phyloP scores from a whole-genome alignment of 805 yeast species.

The Barnettozyma pratensis region DNA sequence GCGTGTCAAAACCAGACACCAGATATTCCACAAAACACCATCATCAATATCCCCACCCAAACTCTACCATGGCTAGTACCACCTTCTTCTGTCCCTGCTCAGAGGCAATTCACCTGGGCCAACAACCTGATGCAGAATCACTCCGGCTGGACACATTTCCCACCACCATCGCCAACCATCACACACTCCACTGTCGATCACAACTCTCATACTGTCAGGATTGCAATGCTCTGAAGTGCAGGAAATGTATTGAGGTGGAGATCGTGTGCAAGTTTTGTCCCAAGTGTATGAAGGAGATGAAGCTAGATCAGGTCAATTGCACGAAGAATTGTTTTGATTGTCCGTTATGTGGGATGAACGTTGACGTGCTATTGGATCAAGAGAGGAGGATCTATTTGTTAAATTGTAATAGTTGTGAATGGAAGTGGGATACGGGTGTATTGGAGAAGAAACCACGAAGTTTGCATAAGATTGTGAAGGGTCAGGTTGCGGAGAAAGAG shows the following conservation, averaged over 20 bases:
- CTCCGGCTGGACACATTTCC: conserved; percentile 19
- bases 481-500: conserved; percentile 1
- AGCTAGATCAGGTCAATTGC: conserved; percentile 19
- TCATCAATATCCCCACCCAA: not conserved
- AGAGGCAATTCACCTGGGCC: conserved; percentile 14
- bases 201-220: conserved; percentile 19
- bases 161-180: conserved; percentile 13
- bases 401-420: conserved; percentile 16
- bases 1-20: not conserved
- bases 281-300: conserved; percentile 22
- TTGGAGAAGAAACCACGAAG: conserved; percentile 18
- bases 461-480: conserved; percentile 13
- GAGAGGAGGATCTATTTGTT: conserved; percentile 5
- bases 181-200: conserved; percentile 16
- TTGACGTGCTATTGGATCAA: conserved; percentile 10
- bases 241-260: conserved; percentile 24
- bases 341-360: conserved; percentile 18
- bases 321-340: conserved; percentile 25
- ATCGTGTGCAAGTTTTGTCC: conserved; percentile 24
- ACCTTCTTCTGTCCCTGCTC: conserved; percentile 26
- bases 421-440: conserved; percentile 9
- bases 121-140: conserved; percentile 1
- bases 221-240: conserved; percentile 25
- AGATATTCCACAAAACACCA: not conserved
- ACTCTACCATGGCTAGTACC: not conserved